Conservation (phyloP, 1,284 basidiomycete genomes). For the Coniferiporia sulphurascens region DNA sequence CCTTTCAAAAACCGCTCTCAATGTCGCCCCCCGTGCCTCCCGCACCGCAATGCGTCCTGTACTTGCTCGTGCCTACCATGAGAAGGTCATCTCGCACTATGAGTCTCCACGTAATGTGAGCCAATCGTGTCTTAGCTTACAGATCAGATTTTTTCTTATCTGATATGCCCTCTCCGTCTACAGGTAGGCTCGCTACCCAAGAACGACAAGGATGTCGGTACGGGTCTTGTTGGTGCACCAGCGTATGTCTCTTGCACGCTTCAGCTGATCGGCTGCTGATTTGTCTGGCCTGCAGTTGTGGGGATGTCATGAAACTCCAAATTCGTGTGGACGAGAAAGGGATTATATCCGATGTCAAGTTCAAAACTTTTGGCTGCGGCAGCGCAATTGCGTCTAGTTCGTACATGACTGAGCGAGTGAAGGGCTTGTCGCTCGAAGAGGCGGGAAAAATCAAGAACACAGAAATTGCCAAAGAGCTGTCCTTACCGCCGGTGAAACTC, state of each 20-base stretch:
- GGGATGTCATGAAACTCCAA: constrained; percentile 98
- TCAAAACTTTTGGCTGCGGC: constrained; percentile 97
- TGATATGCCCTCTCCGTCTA: constrained; percentile 39
- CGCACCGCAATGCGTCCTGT: constrained; percentile 41
- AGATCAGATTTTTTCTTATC: constrained; percentile 40
- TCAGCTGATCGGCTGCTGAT: constrained; percentile 19
- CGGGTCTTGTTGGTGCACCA: constrained; percentile 96
- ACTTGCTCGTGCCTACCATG: constrained; percentile 73
- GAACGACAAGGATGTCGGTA: constrained; percentile 87
- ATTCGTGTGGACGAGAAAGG: constrained; percentile 95
- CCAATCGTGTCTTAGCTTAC: constrained; percentile 30
- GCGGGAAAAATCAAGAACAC: constrained; percentile 98
- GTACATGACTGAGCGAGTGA: constrained; percentile 98
- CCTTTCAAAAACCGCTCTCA: constrained; percentile 46
- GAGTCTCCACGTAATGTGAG: constrained; percentile 91
- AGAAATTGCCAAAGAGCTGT: constrained; percentile 96
- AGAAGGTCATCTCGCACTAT: constrained; percentile 95
- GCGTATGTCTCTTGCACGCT: constrained; percentile 61
- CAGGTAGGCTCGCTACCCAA: constrained; percentile 96
- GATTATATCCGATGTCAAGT: constrained; percentile 97
- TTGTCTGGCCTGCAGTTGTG: constrained; percentile 46
- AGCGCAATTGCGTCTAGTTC: constrained; percentile 96
- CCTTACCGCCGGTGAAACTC: constrained; percentile 94
- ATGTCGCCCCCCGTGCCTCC: constrained; percentile 37
- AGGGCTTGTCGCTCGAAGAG: constrained; percentile 89